A percentile compares a stretch with the other conserved stretches of the same genome.
Conservation (phyloP, 2,329 filamentous ascomycete species). For the Proliferodiscus dingleyae region DNA sequence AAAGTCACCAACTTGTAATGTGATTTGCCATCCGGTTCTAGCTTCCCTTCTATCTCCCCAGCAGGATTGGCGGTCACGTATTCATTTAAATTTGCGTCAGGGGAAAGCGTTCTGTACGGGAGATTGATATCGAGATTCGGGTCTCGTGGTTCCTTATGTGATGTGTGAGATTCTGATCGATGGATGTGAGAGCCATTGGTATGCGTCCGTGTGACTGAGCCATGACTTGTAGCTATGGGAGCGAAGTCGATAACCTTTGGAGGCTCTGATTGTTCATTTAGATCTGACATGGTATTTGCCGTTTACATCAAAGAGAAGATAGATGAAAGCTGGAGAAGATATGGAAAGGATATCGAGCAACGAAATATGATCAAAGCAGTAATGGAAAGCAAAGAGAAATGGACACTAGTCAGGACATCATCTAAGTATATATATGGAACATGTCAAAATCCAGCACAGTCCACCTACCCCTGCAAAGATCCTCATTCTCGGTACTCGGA, state of each 20-base stretch:
- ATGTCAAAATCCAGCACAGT: not conserved
- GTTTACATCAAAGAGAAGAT: too few relatives aligned
- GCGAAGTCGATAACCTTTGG: constrained; percentile 3
- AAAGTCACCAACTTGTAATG: constrained; percentile 65
- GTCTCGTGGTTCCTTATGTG: constrained; percentile 26
- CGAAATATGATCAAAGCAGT: too few relatives aligned
- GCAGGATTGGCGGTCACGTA: constrained; percentile 57
- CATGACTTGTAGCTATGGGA: not conserved
- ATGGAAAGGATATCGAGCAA: too few relatives aligned
- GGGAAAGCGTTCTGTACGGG: constrained; percentile 59
- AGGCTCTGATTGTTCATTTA: not conserved
- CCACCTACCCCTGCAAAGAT: constrained; percentile 1
- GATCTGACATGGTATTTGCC: constrained; percentile 1
- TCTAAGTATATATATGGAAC: not conserved
- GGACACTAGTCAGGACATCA: too few relatives aligned
- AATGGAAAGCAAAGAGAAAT: too few relatives aligned
- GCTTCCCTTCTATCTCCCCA: constrained; percentile 50
- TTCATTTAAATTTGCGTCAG: constrained; percentile 58
- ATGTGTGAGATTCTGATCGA: constrained; percentile 13
- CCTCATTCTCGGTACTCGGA: constrained; percentile 8
- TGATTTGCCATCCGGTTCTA: constrained; percentile 21
- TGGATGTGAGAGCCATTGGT: constrained; percentile 12
- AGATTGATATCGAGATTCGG: constrained; percentile 47
- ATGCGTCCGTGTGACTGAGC: constrained; percentile 8
- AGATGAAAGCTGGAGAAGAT: too few relatives aligned